Percentiles rank a stretch among this genome's conserved stretches.
These are phyloP conservation scores for Carex myosuroides DNA, from an alignment of 176 grass and related monocot genomes.

Conservation along the genomic window DNA sequence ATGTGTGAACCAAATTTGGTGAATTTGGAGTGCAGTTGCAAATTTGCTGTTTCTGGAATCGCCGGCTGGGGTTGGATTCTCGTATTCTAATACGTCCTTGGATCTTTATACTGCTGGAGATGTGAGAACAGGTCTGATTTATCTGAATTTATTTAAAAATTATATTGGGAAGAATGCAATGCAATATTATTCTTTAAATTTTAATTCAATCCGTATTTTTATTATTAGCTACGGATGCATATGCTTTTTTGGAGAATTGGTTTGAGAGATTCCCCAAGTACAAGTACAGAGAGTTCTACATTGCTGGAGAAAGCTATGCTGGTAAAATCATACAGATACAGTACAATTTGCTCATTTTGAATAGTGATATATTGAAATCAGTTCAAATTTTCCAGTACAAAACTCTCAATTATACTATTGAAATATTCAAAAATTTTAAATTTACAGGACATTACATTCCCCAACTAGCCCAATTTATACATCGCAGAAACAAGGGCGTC, in stretches of 20 bases:
- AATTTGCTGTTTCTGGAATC: constrained; percentile 97
- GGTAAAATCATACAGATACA: constrained; percentile 29
- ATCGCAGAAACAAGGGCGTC: constrained; percentile 48
- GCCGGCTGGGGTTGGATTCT: constrained; percentile 91
- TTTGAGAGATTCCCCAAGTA: constrained; percentile 85
- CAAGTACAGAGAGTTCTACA: constrained; percentile 86
- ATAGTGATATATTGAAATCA: not conserved
- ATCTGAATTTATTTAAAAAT: constrained; percentile 2
- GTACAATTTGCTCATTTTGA: not conserved
- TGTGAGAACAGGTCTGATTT: constrained; percentile 53
- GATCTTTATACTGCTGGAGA: constrained; percentile 88
- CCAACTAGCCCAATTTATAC: constrained; percentile 65
- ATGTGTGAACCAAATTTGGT: constrained; percentile 7
- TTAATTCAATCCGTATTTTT: constrained; percentile 21
- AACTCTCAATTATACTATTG: not conserved
- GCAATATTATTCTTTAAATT: not conserved
- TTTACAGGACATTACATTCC: constrained; percentile 93
- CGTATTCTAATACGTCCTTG: constrained; percentile 70
- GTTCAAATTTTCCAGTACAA: not conserved
- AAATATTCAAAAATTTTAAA: not conserved
- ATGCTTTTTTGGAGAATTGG: constrained; percentile 83
- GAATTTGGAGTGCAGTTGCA: constrained; percentile 47
- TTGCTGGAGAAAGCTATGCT: constrained; percentile 93
- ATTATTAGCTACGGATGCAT: constrained; percentile 62
- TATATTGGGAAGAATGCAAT: not conserved